Evolutionary conservation across 2,329 filamentous ascomycete species (phyloP).

Genomic region (Camptophora hylomeconis): DNA sequence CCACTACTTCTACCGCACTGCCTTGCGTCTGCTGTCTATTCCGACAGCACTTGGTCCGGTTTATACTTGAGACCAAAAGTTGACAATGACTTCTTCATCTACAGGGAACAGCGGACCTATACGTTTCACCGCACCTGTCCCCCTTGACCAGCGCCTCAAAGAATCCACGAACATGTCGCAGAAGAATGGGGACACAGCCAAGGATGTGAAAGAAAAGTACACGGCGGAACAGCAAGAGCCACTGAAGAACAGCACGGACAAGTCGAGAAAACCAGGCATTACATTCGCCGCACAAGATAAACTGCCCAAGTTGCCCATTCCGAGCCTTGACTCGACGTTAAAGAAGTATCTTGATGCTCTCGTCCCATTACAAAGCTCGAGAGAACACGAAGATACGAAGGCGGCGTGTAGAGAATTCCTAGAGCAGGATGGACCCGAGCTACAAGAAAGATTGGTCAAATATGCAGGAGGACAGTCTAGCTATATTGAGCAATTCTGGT

Average conservation of each 20-base stretch:
- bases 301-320: constrained; percentile 84
- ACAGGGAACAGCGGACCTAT: constrained; percentile 48
- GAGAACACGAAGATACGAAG: constrained; percentile 73
- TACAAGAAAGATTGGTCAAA: constrained; percentile 80
- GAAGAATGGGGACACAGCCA: constrained; percentile 17
- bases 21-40: constrained; percentile 72
- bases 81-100: constrained; percentile 43
- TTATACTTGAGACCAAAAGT: constrained; percentile 46
- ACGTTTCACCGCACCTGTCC: constrained; percentile 58
- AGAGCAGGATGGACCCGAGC: constrained; percentile 61
- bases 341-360: constrained; percentile 68
- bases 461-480: constrained; percentile 86
- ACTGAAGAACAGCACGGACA: constrained; percentile 29
- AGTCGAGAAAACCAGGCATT: constrained; percentile 50
- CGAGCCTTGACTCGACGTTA: constrained; percentile 66
- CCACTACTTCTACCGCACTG: constrained; percentile 86
- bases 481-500: constrained; percentile 99
- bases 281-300: constrained; percentile 84
- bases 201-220: constrained; percentile 22
- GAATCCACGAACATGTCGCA: constrained; percentile 20
- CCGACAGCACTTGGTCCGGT: constrained; percentile 65
- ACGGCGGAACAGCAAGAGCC: constrained; percentile 35
- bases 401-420: constrained; percentile 75
- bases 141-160: constrained; percentile 58
- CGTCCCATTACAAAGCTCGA: constrained; percentile 63